Base-by-base conservation (phyloP, 192 early-diverging fungal species). In the Geosiphon pyriformis region DNA sequence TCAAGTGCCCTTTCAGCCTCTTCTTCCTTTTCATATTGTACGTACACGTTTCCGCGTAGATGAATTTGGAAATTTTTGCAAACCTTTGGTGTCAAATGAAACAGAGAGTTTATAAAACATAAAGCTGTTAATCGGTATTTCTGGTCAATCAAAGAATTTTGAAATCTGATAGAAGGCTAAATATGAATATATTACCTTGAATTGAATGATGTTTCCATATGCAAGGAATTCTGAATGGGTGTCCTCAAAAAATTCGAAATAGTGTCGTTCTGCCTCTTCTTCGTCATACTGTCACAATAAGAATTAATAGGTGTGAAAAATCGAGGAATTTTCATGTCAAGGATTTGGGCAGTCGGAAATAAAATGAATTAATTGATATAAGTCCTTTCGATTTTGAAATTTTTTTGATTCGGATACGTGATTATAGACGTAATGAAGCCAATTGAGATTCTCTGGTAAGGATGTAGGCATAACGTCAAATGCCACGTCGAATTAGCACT, bases 31-130 rank as follows among this genome's bases (percentile, higher is more conserved):
- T 47, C 31, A 58, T 80, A 79, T 49, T 79, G 77, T 23, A 79
- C 59, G 57, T 79, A 79, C 3, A 79, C 77, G 42, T 79, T 79
- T 33, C 78, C 78, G 30, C 78, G 72, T 7, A 79, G 61, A 53
- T 78, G 78, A 12, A 31, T 18, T 22, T 71, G 60, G 49, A 75
- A 64, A 46, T 80, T 78, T 65, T 51, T 79, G 56, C 77, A 79
- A 1, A 78, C 63, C 62, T 76, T 46, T 15, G 61, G 18, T 31
- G 26, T 18, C 20, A 29, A n/a, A 27, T 2, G 12, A 35, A 26
- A 37, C 20, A 35, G 18, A 37, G 6, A 27, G 20, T 26, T 33
- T 22, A n/a, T 53, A 25, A 25, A 27, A 23, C 22, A 23, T 55
- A 30, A 59, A 31, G 26, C 0, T 31, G 8, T 31, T 18, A 33